Evolutionary conservation across 164 flowering plant species (phyloP).

Genomic region (Dillenia suffruticosa): DNA sequence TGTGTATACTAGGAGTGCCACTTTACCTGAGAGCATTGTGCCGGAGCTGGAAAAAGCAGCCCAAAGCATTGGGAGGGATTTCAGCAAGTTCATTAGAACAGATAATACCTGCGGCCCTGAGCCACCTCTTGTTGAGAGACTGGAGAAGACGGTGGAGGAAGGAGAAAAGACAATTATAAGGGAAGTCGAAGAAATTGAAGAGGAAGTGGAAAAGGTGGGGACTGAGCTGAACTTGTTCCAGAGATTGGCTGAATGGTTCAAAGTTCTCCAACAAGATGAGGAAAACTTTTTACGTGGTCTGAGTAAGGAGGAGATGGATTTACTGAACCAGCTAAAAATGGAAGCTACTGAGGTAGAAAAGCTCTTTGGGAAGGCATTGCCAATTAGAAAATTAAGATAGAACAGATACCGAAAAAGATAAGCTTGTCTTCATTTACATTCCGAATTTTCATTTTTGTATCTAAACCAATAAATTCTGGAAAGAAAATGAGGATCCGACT

Average conservation of each 20-base stretch:
- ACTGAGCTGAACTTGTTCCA: conserved; percentile 65
- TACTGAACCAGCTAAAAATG: conserved; percentile 66
- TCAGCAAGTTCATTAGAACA: conserved; percentile 63
- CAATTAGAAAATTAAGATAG: conserved; percentile 77
- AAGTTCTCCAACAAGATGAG: conserved; percentile 60
- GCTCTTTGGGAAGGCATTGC: conserved; percentile 72
- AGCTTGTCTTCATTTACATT: too few relatives aligned
- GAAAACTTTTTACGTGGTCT: conserved; percentile 56
- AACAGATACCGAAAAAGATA: background rate
- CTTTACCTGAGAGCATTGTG: conserved; percentile 70
- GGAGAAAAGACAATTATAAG: conserved; percentile 68
- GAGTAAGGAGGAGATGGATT: conserved; percentile 74
- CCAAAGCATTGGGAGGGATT: conserved; percentile 72
- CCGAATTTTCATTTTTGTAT: too few relatives aligned
- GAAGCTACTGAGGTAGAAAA: conserved; percentile 83
- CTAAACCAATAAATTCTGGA: too few relatives aligned
- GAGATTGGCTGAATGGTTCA: conserved; percentile 65
- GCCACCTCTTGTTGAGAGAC: conserved; percentile 83
- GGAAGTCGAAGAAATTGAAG: conserved; percentile 79
- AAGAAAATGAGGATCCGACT: too few relatives aligned
- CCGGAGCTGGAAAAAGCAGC: conserved; percentile 84
- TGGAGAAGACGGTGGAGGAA: conserved; percentile 86
- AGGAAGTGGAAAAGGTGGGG: conserved; percentile 56
- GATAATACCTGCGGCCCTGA: conserved; percentile 94
- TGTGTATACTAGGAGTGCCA: conserved; percentile 79